Evolutionary conservation across 1,284 basidiomycete genomes (phyloP), one percentile per base, ranked within the genome.

Genomic region (Ceratobasidium papillatum): DNA sequence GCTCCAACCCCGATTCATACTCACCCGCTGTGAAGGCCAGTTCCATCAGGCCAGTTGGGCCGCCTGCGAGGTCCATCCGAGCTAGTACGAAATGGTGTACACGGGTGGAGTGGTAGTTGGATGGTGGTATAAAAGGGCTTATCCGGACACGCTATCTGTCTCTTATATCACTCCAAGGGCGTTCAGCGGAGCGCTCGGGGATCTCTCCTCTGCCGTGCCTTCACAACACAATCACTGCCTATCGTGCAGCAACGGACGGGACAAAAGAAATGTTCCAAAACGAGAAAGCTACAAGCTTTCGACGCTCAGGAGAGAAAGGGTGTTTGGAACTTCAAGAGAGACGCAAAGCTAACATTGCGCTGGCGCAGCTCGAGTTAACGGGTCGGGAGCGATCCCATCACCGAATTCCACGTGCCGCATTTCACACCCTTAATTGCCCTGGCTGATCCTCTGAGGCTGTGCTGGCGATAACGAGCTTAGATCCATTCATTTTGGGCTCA

Each of bases 1-100:
- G n/a, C 3, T 17, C 4, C 22, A n/a, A n/a, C 22, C 22, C 19
- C 17, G 34, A 30, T 51, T 14, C 45, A 17, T 38, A 17, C 65
- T 54, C 52, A 68, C 65, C 65, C 27, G 65, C 65, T 4, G 49
- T 41, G 19, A 38, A 34, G 22, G 51, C 65, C n/a, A 68, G 22
- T 34, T 65, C 63, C 27, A 65, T 2, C 45, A 65, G 9, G 22
- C 43, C 63, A 19, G 43, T 32, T 1, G 63, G 63, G 27, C 45
- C 63, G 12, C 43, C 63, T 2, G 43, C n/a, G 5, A 49, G 14
- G 36, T 49, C 63, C 19, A 49, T 47, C 4, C 3, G 11, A 30
- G 32, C 56, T 12, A 58, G 32, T 30, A 36, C 19, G 34, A 19
- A 30, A 34, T 14, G 34, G 30, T 9, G 12, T 3, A 27, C 22